Percentiles rank a stretch among this genome's conserved stretches.
Evolutionary conservation across 2,329 filamentous ascomycete species (phyloP).

Genomic region (Fonsecaea erecta): DNA sequence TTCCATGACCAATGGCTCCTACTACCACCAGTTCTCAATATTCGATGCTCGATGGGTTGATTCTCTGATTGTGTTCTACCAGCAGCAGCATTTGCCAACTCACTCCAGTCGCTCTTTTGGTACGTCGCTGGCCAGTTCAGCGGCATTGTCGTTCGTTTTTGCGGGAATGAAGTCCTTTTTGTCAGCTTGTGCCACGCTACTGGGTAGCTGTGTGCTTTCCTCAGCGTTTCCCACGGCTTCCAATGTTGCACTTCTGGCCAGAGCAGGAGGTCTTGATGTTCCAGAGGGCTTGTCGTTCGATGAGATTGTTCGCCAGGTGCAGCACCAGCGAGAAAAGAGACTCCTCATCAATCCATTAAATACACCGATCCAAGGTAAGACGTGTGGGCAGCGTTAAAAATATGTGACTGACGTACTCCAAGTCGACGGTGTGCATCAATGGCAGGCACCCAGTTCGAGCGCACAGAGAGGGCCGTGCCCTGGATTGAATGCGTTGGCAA

Average conservation of each 20-base stretch:
- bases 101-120: slow-evolving; percentile 21
- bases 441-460: slow-evolving; percentile 43
- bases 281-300: slow-evolving; percentile 29
- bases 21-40: background rate
- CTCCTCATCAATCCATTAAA: slow-evolving; percentile 37
- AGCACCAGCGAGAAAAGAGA: slow-evolving; percentile 34
- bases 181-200: slow-evolving; percentile 6
- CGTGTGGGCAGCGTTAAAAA: background rate
- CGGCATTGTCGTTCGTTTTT: slow-evolving; percentile 11
- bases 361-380: slow-evolving; percentile 40
- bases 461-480: slow-evolving; percentile 50
- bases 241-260: slow-evolving; percentile 25
- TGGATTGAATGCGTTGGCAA: slow-evolving; percentile 50
- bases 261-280: slow-evolving; percentile 20
- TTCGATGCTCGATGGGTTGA: background rate
- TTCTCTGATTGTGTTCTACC: background rate
- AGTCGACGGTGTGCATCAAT: slow-evolving; percentile 45
- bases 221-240: slow-evolving; percentile 23
- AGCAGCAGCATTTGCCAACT: slow-evolving; percentile 12
- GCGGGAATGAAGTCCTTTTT: slow-evolving; percentile 14
- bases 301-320: slow-evolving; percentile 19
- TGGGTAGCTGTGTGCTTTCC: slow-evolving; percentile 3
- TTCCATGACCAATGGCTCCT: background rate
- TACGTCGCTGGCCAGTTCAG: slow-evolving; percentile 1
- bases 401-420: background rate